Base-by-base conservation (phyloP, 257 asterid species). In the Scutellaria barbata region DNA sequence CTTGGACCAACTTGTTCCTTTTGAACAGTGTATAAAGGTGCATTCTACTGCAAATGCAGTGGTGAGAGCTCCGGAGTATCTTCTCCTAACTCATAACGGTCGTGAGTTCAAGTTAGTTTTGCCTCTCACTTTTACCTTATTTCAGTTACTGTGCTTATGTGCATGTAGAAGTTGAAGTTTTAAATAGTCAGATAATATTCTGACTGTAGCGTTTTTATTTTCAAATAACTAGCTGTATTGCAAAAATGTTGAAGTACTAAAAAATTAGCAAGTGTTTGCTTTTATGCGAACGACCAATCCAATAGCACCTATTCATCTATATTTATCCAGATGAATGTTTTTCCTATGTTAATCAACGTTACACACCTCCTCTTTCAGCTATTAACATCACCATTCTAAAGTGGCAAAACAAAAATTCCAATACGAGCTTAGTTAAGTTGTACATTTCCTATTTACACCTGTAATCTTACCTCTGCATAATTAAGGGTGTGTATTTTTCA, bases 61-160 rank as follows among this genome's bases (percentile, higher is more conserved):
- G 73, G 95, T 89, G 75, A 89, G 80, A 85, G 93, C 95, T 80
- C 99, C 99, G 35, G 98, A 86, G 83, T 94, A 75, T 79, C 92
- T 94, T 74, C 99, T 91, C 75, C 84, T 94, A 81, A 91, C 96
- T 71, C 85, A 92, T 68, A 94, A 91, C 56, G 99, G 99, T 46
- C 96, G 96, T 75, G 88, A 83, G 61, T 94, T 94, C 98, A 94
- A 87, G 99, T 94, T 76, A 80, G 87, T 86, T 69, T 59, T 74
- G 54, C 57, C 74, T 46, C 85, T 71, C 53, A 66, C 76, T n/a
- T 22, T 56, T 62, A 30, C 76, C 69, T 67, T 78, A 56, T 79
- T 65, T 20, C 59, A 71, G 72, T 56, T 67, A 45, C 50, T 61
- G 59, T 66, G 73, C 42, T 54, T 18, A 62, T 50, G 71, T 50